phyloP scores from a whole-genome alignment of 192 early-diverging fungal genomes.

The Gryganskiella cystojenkinii region DNA sequence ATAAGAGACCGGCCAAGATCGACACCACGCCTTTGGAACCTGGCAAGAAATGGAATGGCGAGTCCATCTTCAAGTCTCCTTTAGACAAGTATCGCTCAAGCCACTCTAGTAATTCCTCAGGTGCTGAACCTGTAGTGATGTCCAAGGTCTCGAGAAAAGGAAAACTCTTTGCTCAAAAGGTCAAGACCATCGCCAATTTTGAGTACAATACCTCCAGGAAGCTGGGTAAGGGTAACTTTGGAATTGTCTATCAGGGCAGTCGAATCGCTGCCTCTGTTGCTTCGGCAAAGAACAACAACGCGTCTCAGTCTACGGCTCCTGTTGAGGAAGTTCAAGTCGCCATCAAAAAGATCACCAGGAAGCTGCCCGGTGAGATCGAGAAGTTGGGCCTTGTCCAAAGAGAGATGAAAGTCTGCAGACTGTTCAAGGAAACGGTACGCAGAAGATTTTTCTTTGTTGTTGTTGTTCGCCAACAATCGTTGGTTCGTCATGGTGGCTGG shows the following conservation, averaged over 20 bases:
- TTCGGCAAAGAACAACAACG: too few relatives aligned
- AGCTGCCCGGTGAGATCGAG: constrained; percentile 43
- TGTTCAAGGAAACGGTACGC: constrained; percentile 20
- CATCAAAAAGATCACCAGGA: constrained; percentile 43
- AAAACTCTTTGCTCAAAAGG: constrained; percentile 37
- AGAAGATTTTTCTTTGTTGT: too few relatives aligned
- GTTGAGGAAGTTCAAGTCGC: constrained; percentile 16
- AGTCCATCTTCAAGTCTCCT: not conserved
- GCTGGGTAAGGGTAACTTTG: constrained; percentile 49
- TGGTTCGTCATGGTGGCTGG: too few relatives aligned
- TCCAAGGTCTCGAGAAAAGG: constrained; percentile 36
- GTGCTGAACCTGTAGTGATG: constrained; percentile 11
- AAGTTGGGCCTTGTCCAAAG: constrained; percentile 41
- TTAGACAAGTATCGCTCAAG: not conserved
- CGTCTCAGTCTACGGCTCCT: too few relatives aligned
- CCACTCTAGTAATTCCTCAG: not conserved
- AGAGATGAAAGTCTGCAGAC: constrained; percentile 37
- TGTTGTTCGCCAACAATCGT: too few relatives aligned
- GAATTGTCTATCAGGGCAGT: constrained; percentile 41
- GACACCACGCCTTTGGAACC: not conserved
- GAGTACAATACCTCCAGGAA: constrained; percentile 40
- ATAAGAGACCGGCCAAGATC: constrained; percentile 19
- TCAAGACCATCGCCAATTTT: constrained; percentile 43
- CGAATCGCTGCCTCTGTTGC: not conserved
- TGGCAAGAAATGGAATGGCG: not conserved